phyloP scores from a whole-genome alignment of 129 eudicot species.

The Erigeron canadensis region DNA sequence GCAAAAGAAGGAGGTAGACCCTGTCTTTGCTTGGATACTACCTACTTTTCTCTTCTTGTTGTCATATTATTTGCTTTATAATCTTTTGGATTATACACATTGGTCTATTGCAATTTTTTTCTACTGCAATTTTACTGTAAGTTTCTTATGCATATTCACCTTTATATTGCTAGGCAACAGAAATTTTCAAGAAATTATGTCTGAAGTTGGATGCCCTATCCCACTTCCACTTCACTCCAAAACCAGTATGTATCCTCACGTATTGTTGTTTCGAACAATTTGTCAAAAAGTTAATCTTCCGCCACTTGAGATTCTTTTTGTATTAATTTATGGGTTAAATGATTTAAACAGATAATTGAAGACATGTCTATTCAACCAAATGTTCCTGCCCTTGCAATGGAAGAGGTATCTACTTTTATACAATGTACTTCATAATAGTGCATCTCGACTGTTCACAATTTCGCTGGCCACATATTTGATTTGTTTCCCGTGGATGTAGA shows the following conservation, averaged over 20 bases:
- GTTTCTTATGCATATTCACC: slow-evolving; percentile 16
- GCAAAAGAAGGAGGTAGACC: slow-evolving; percentile 73
- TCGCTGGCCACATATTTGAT: slow-evolving; percentile 9
- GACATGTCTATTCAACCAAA: slow-evolving; percentile 90
- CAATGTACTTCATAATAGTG: background rate
- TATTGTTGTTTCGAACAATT: background rate
- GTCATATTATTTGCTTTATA: background rate
- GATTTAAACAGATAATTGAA: slow-evolving; percentile 61
- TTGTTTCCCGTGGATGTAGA: slow-evolving; percentile 37
- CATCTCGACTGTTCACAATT: background rate
- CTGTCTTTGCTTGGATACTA: background rate
- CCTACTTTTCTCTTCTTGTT: background rate
- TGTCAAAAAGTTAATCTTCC: background rate
- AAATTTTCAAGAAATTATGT: slow-evolving; percentile 71
- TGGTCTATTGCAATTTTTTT: background rate
- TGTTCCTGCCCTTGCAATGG: slow-evolving; percentile 95
- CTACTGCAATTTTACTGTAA: background rate
- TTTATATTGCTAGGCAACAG: slow-evolving; percentile 54
- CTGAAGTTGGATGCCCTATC: slow-evolving; percentile 91
- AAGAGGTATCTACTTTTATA: slow-evolving; percentile 60
- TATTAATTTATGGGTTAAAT: background rate
- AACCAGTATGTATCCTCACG: slow-evolving; percentile 64
- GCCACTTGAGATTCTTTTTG: background rate
- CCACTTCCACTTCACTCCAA: slow-evolving; percentile 96
- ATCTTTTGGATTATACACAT: background rate